A percentile compares a stretch with the other conserved stretches of the same genome.
phyloP scores from a whole-genome alignment of 2,329 filamentous ascomycete species.

The Westerdykella aurantiaca region DNA sequence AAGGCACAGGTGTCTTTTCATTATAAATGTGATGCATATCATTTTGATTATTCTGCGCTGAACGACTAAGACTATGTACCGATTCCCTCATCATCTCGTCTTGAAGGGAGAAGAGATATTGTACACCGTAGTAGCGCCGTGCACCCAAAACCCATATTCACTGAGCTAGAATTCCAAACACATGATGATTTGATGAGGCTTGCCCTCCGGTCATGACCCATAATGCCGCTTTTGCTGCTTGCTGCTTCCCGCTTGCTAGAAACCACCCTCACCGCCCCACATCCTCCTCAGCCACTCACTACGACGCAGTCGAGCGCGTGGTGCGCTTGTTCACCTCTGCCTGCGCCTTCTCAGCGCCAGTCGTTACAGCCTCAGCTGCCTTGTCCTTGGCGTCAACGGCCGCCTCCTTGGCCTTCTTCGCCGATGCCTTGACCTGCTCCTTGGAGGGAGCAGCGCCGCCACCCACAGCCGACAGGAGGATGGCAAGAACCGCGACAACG shows the following conservation, averaged over 20 bases:
- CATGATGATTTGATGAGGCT: conserved; percentile 1
- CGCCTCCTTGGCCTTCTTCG: conserved; percentile 70
- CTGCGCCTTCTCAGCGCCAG: conserved; percentile 70
- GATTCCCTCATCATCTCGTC: not conserved
- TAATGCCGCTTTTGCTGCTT: too few relatives aligned
- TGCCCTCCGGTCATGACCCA: not conserved
- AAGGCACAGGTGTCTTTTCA: too few relatives aligned
- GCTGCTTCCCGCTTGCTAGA: not conserved
- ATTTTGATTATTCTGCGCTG: too few relatives aligned
- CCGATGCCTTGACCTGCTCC: conserved; percentile 62
- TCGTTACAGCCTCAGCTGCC: conserved; percentile 58
- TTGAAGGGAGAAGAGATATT: conserved; percentile 5
- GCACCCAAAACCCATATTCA: conserved; percentile 22
- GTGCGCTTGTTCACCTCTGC: conserved; percentile 58
- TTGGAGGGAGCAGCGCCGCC: conserved; percentile 60
- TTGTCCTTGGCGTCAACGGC: conserved; percentile 62
- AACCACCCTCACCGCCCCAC: not conserved
- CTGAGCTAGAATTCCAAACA: conserved; percentile 19
- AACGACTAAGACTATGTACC: not conserved
- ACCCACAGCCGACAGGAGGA: conserved; percentile 63
- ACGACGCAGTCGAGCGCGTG: conserved; percentile 40
- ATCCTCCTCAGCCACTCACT: conserved; percentile 6
- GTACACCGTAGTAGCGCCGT: conserved; percentile 17
- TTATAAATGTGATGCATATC: too few relatives aligned
- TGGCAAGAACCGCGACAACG: conserved; percentile 61